These are phyloP conservation scores for Cyclostephanos tholiformis DNA, from an alignment of 108 stramenopile genomes.

Conservation along the genomic window DNA sequence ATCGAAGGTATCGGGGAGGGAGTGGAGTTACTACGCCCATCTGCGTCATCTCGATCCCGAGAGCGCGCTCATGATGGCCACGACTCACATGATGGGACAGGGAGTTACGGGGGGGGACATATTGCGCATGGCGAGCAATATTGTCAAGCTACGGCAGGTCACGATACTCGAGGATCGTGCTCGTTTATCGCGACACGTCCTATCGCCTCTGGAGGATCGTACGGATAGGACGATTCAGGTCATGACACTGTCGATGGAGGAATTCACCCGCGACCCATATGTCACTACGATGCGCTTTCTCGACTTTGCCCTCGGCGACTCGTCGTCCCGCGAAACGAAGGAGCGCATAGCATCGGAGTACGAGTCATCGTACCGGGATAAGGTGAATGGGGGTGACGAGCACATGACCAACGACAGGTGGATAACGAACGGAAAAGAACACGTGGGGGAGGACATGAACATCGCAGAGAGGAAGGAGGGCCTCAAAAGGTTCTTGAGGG, in stretches of 20 bases:
- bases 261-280: slow-evolving; percentile 25
- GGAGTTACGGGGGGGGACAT: slow-evolving; percentile 37
- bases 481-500: slow-evolving; percentile 22
- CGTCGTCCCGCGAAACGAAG: slow-evolving; percentile 8
- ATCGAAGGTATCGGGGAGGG: too few species aligned
- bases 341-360: slow-evolving; percentile 23
- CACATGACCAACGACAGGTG: slow-evolving; percentile 19
- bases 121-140: slow-evolving; percentile 40
- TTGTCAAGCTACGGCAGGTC: slow-evolving; percentile 27
- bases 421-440: slow-evolving; percentile 20
- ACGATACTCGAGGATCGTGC: slow-evolving; percentile 2
- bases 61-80: slow-evolving; percentile 24
- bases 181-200: slow-evolving; percentile 15
- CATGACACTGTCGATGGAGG: slow-evolving; percentile 31
- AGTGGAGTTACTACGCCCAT: slow-evolving; percentile 7
- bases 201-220: not conserved
- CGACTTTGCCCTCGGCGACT: slow-evolving; percentile 24
- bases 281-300: slow-evolving; percentile 16
- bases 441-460: not conserved
- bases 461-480: slow-evolving; percentile 1
- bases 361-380: slow-evolving; percentile 9
- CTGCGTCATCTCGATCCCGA: slow-evolving; percentile 4
- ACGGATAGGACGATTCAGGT: slow-evolving; percentile 29
- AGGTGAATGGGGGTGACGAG: slow-evolving; percentile 3
- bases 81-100: slow-evolving; percentile 36